Base-by-base conservation (phyloP, 2,329 filamentous ascomycete genomes). In the Amauroascus verrucosus region DNA sequence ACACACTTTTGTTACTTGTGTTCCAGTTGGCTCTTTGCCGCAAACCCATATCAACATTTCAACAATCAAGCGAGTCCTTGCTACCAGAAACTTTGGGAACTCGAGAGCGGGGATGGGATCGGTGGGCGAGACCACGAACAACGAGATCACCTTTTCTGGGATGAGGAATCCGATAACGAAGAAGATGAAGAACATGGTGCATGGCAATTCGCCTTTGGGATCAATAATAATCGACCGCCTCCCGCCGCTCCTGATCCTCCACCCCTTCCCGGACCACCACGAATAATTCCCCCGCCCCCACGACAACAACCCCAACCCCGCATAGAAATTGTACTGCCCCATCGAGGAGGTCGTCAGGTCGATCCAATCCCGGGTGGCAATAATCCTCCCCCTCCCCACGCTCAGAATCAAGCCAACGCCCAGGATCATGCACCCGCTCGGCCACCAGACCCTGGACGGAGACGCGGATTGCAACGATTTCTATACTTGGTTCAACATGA, bases 1-100 rank as follows among this genome's bases (percentile, higher is more conserved):
- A 86, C 88, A 1, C 91, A 97, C 68, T 97, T 96, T 67, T 98
- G 93, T 72, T 97, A 97, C 61, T 78, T 97, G 1, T 97, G 93
- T 65, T 85, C 85, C 0, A 78, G 83, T n/a, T 97, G 88, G 86
- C 77, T 98, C 40, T 79, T 84, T 53, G 81, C 86, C 0, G 75
- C 73, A 16, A 93, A 95, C 61, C 90, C 90, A 1, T 97, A 97
- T 64, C 72, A 77, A 52, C 93, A 98, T 67, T 98, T 90, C 73
- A 95, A 95, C 64, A 77, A 81, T 26, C 70, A 73, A 49, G 75
- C 78, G 14, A 86, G 81, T 1, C 74, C 74, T 9, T 98, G 93
- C 65, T 94, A 85, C 63, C 85, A 86, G 76, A 82, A 88, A 3
- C 74, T 98, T 2, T 97, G 90, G 89, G 93, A 95, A 63, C 72